Conservation (phyloP, 306 rosid species). For the Cyclanthera cordifolia region DNA sequence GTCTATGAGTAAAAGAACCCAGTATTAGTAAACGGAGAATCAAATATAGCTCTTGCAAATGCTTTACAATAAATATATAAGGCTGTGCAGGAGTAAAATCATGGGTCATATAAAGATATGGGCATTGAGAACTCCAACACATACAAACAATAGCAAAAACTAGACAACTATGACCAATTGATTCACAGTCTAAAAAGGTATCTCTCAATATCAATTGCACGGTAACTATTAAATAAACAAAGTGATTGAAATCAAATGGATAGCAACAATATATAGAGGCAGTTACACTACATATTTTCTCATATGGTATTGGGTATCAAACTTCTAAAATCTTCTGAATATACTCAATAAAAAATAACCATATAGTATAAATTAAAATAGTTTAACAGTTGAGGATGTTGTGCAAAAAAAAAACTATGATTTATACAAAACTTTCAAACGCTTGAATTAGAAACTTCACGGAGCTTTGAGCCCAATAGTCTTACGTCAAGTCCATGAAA, state of each 20-base stretch:
- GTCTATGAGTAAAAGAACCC: constrained; percentile 26
- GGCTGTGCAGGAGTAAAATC: neutral
- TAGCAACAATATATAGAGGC: neutral
- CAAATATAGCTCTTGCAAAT: neutral
- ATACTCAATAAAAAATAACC: neutral
- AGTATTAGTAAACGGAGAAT: neutral
- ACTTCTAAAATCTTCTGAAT: neutral
- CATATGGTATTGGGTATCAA: neutral
- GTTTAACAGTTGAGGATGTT: neutral
- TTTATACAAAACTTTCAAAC: neutral
- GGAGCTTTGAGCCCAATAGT: neutral
- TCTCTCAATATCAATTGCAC: neutral
- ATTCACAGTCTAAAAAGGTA: neutral
- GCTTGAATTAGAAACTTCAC: constrained; percentile 8
- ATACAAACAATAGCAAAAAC: neutral
- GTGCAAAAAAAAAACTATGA: neutral
- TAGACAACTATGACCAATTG: neutral
- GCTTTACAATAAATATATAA: neutral
- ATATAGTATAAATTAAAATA: neutral
- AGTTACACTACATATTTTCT: neutral
- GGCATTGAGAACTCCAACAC: neutral
- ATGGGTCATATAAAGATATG: neutral
- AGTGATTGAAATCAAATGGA: neutral
- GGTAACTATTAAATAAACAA: neutral
- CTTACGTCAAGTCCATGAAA: constrained; percentile 15